phyloP scores from a whole-genome alignment of 164 flowering plant genomes.

The Umbellularia californica region DNA sequence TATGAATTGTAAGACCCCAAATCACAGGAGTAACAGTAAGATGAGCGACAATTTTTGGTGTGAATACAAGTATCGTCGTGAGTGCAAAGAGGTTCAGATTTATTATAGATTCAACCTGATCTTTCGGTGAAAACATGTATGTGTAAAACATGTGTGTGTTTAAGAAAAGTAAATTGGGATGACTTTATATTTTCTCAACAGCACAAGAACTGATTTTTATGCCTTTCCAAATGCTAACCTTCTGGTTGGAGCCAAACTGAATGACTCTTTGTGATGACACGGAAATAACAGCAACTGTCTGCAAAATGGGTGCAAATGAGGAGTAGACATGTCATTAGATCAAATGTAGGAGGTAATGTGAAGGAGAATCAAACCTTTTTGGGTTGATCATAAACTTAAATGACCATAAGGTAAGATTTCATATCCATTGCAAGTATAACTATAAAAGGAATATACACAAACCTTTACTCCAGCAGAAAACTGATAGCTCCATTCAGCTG shows the following conservation, averaged over 20 bases:
- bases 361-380: background rate
- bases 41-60: background rate
- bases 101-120: no score
- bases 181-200: no score
- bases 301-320: conserved; percentile 29
- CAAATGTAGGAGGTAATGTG: background rate
- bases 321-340: conserved; percentile 4
- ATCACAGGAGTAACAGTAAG: background rate
- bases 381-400: background rate
- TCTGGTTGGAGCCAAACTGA: conserved; percentile 70
- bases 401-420: background rate
- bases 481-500: conserved; percentile 37
- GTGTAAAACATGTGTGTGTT: no score
- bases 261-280: conserved; percentile 59
- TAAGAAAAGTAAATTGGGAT: no score
- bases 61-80: background rate
- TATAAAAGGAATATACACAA: background rate
- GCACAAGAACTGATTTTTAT: no score
- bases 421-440: background rate
- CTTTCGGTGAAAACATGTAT: no score
- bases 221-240: conserved; percentile 43
- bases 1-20: background rate
- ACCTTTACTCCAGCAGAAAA: conserved; percentile 74
- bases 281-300: conserved; percentile 72
- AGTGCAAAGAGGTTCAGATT: background rate